Conservation (phyloP, 2,329 filamentous ascomycete genomes). For the Calonectria pseudoturangicola region DNA sequence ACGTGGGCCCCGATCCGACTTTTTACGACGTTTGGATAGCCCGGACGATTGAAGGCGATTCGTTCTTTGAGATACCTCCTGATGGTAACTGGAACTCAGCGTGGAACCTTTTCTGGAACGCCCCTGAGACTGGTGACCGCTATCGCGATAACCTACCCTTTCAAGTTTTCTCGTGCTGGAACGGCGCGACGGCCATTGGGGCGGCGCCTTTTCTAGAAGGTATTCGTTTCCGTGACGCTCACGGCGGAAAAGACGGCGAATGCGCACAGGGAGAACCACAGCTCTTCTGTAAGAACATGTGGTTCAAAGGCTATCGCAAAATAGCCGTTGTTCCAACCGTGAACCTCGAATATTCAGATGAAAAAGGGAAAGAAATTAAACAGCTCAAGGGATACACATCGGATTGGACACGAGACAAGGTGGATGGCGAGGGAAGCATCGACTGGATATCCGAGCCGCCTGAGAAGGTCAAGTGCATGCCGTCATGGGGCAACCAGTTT, state of each 20-base stretch:
- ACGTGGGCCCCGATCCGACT: constrained; percentile 63
- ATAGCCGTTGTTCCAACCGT: constrained; percentile 75
- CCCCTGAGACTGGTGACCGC: constrained; percentile 59
- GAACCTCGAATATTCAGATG: constrained; percentile 72
- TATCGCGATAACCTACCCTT: constrained; percentile 66
- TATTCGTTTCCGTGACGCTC: constrained; percentile 66
- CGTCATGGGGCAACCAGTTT: constrained; percentile 62
- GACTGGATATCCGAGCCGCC: constrained; percentile 67
- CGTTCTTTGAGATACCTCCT: constrained; percentile 72
- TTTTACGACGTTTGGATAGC: constrained; percentile 77
- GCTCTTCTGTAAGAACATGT: constrained; percentile 75
- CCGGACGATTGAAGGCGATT: constrained; percentile 70
- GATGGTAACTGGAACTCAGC: constrained; percentile 70
- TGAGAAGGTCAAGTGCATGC: constrained; percentile 68
- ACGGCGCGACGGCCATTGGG: constrained; percentile 70
- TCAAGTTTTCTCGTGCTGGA: constrained; percentile 78
- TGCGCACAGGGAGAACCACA: constrained; percentile 74
- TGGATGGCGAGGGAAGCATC: constrained; percentile 57
- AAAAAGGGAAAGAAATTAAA: constrained; percentile 67
- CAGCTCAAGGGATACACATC: constrained; percentile 69
- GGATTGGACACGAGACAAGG: constrained; percentile 56
- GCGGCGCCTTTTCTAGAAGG: constrained; percentile 67
- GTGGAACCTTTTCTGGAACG: constrained; percentile 73
- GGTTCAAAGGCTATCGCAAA: constrained; percentile 68
- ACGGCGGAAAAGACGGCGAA: constrained; percentile 59